Evolutionary conservation across 306 rosid genomes (phyloP), one percentile per base, ranked within the genome.

Genomic region (Prunus mira): DNA sequence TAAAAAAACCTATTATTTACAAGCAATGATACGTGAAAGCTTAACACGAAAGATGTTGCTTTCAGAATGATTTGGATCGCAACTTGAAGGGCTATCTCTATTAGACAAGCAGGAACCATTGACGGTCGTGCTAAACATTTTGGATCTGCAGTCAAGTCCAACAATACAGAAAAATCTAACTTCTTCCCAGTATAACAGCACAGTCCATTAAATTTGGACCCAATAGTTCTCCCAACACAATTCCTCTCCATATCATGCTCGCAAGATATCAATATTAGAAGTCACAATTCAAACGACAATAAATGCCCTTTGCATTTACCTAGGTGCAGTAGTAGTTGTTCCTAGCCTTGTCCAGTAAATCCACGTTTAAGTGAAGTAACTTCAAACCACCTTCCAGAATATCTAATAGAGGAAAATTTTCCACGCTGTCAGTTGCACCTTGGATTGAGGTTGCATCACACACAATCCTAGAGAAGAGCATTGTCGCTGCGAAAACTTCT

Each of bases 301-400:
- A 14, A 14, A 18, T 76, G 60, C 82, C 51, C 60, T 80, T 57
- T 49, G 74, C 65, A 71, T 74, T 85, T 75, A 88, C 98, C 97
- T 91, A 97, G 67, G 96, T 93, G 86, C 98, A 91, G 83, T 88
- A 92, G 76, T 92, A 89, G 62, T 88, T 93, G 56, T 87, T 86
- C 93, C 79, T 90, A 92, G 62, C 97, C 97, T 79, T 75, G 87
- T 71, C 97, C 97, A 1, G n/a, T 13, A 50, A 3, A 12, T 4
- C 56, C 56, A 5, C 3, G 1, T 83, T 91, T 89, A 55, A 89
- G 96, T 3, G 92, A 91, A 76, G 96, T 96, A 75, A 91, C 93
- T 86, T 91, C 96, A 75, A 91, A 91, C 97, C 94, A 90, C 85
- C 97, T 88, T 57, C 97, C 97, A 3, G 90, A 88, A 75, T 89